Evolutionary conservation across 345 rosid species (phyloP), one percentile per base, ranked within the genome.

Genomic region (Psidium friedrichsthalianum): DNA sequence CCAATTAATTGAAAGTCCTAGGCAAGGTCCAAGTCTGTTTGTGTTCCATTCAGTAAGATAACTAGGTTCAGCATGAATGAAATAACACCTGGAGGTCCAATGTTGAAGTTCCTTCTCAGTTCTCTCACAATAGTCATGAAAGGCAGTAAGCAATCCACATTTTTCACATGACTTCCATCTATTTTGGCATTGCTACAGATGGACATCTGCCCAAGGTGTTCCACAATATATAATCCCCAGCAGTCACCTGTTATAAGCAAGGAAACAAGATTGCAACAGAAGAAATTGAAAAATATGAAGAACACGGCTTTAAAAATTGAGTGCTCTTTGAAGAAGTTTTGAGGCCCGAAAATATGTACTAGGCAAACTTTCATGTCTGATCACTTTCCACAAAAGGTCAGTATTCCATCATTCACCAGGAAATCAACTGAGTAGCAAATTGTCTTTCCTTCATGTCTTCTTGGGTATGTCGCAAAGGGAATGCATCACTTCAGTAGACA

Each of bases 141-240:
- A 56, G 59, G n/a, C n/a, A 56, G 59, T 22, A 56, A 22, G 11
- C n/a, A 56, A 56, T 56, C 27, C 59, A 10, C 59, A 56, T 12
- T 10, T 56, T 56, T 56, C 25, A 24, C 27, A 56, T 22, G 59
- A 56, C n/a, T 24, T 56, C 59, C 76, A 8, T 15, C 86, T 80
- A 90, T 51, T 86, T 87, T 85, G 83, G 87, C 84, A 49, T 82
- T 61, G 76, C 88, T 85, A 93, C 94, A 55, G 93, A 90, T 15
- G 98, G 98, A 89, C 98, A 96, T 80, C 95, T 93, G 85, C 99
- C 98, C 85, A 97, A 88, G 49, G 99, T 97, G 89, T 95, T 95
- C 99, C 98, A 95, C 90, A 95, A 85, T 86, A 95, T 94, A 87
- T 97, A 97, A 84, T 97, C 96, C 58, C 99, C 98, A 14, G 96